Evolutionary conservation across 768 basidiomycete genomes (phyloP), one percentile per base, ranked within the genome.

Genomic region (Cystoderma amianthinum): DNA sequence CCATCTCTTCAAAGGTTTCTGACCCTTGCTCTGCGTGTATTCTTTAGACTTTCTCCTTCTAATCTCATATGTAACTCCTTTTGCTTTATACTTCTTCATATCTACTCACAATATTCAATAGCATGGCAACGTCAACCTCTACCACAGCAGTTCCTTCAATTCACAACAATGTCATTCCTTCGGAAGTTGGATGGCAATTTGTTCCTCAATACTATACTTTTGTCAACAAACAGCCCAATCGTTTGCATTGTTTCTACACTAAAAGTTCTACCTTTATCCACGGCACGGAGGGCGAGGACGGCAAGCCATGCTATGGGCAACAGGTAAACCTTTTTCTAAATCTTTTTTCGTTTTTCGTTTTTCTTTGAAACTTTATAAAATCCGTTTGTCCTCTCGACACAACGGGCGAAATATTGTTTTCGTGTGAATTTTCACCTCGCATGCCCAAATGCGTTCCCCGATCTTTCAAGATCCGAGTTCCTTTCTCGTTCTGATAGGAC

Each of bases 161-260:
- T 53, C 76, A 77, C 58, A 72, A 70, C 63, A 76, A 72, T 58
- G 82, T 88, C 71, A 70, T 84, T 71, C 87, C 87, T 64, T 90
- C 84, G 53, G 91, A 96, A 71, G 94, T 97, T 59, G 93, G 94
- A 67, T 97, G 93, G 92, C 93, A 97, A 68, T 97, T 97, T 70
- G 93, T 96, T 53, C 91, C 92, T 37, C 94, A 99, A 67, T 98
- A 98, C 71, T 99, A 99, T 71, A 95, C 89, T 54, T 95, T 89
- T 74, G 86, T 99, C 63, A 96, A 98, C 80, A 93, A 96, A 69
- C 83, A 93, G 48, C 95, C 95, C 56, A 73, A 87, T 67, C 87
- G 92, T 64, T 79, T 98, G 54, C 96, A 99, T 68, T 93, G 92
- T 68, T 98, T 98, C 72, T 98, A 98, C 76, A 96, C 85, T 62